These are phyloP conservation scores for Tubosaeta brunneosetosa DNA, from an alignment of 768 basidiomycete species.

Conservation along the genomic window DNA sequence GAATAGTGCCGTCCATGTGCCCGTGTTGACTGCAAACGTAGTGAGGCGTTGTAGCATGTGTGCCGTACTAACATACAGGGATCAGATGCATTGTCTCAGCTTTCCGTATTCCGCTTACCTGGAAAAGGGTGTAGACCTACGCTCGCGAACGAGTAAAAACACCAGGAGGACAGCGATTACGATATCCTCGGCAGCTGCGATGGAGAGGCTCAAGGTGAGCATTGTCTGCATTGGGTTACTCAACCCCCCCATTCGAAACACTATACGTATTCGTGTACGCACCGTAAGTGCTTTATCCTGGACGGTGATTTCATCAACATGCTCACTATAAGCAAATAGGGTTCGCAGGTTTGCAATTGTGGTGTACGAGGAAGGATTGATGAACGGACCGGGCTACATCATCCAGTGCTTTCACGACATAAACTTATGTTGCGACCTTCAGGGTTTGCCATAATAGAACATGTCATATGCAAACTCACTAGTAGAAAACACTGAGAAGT, in stretches of 20 bases:
- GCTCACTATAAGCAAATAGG: background rate
- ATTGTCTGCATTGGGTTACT: background rate
- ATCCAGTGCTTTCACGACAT: background rate
- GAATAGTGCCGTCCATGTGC: constrained; percentile 47
- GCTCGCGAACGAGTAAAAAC: background rate
- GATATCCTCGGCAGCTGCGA: background rate
- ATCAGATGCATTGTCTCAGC: background rate
- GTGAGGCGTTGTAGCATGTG: constrained; percentile 1
- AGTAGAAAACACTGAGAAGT: background rate
- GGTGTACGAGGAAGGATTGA: background rate
- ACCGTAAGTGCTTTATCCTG: background rate
- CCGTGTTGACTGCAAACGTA: constrained; percentile 8
- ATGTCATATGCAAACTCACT: background rate
- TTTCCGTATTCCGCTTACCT: background rate
- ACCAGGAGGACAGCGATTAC: background rate
- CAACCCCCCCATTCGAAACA: background rate
- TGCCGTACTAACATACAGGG: background rate
- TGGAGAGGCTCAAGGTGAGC: background rate
- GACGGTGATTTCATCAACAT: background rate
- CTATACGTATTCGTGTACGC: background rate
- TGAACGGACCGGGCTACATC: background rate
- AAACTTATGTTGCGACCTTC: background rate
- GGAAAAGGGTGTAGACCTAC: background rate
- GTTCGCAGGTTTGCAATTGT: background rate
- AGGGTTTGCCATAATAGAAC: too few species aligned